phyloP scores from a whole-genome alignment of 257 asterid species.

The Petunia axillaris region DNA sequence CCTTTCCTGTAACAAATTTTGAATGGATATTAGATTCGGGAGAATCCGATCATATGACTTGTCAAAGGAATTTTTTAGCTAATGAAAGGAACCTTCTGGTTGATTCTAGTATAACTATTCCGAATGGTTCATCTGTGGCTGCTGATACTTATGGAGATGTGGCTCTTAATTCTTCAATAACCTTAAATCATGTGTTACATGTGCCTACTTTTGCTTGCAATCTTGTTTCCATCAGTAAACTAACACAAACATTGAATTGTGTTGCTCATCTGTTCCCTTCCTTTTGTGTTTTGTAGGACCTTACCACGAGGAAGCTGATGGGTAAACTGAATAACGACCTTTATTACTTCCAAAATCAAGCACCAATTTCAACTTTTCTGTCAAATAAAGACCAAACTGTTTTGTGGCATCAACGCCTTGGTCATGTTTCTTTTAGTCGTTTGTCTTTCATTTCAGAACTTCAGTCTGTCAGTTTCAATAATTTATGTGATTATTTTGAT shows the following conservation, averaged over 20 bases:
- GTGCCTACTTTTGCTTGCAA: conserved; percentile 7
- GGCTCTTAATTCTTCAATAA: background rate
- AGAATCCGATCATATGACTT: conserved; percentile 21
- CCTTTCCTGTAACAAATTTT: background rate
- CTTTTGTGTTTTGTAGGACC: conserved; percentile 17
- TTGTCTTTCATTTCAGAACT: too few relatives aligned
- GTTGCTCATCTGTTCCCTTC: conserved; percentile 14
- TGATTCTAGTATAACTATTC: background rate
- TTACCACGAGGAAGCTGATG: conserved; percentile 25
- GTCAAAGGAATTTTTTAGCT: background rate
- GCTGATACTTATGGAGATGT: background rate
- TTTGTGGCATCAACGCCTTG: conserved; percentile 13
- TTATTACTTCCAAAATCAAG: background rate
- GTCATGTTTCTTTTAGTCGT: background rate
- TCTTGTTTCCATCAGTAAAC: background rate
- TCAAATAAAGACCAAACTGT: background rate
- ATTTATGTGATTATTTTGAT: background rate
- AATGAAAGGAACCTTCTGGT: background rate
- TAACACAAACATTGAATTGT: background rate
- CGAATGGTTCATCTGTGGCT: background rate
- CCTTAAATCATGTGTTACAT: conserved; percentile 12
- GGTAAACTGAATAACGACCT: background rate
- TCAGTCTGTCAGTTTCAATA: background rate
- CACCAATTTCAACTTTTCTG: background rate
- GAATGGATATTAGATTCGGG: conserved; percentile 22